Percentiles rank a stretch among this genome's conserved stretches.
phyloP scores from a whole-genome alignment of 768 basidiomycete species.

The Punctularia strigosozonata region DNA sequence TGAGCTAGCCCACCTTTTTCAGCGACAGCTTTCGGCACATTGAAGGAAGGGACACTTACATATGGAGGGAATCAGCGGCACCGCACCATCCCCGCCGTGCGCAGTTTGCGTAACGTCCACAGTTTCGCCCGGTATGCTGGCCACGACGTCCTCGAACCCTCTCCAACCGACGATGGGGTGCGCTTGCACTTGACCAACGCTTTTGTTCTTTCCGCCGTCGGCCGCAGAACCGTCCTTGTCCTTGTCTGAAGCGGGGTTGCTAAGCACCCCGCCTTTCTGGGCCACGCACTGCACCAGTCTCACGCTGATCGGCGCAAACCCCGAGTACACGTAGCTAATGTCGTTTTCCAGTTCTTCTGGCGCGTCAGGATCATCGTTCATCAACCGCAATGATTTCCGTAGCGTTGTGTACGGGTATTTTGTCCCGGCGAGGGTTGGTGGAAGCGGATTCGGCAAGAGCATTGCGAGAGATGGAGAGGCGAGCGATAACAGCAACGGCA shows the following conservation, averaged over 20 bases:
- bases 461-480: conserved; percentile 55
- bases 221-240: conserved; percentile 31
- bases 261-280: conserved; percentile 83
- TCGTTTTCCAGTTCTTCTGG: conserved; percentile 84
- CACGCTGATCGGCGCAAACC: conserved; percentile 89
- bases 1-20: conserved; percentile 22
- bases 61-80: conserved; percentile 18
- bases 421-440: conserved; percentile 27
- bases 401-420: conserved; percentile 66
- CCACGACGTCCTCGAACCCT: conserved; percentile 87
- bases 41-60: conserved; percentile 18
- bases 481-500: conserved; percentile 58
- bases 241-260: conserved; percentile 57
- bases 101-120: conserved; percentile 61
- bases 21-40: background rate
- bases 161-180: conserved; percentile 96
- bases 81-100: conserved; percentile 15
- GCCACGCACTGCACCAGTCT: conserved; percentile 88
- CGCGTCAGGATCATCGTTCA: conserved; percentile 81
- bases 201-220: conserved; percentile 25
- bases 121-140: conserved; percentile 72
- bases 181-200: conserved; percentile 52
- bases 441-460: conserved; percentile 57
- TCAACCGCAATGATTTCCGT: conserved; percentile 78
- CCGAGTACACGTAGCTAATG: conserved; percentile 92